A percentile compares a stretch with the other conserved stretches of the same genome.
These are phyloP conservation scores for Scenedesmus sp. DNA, from an alignment of 163 green algal species.

Conservation along the genomic window DNA sequence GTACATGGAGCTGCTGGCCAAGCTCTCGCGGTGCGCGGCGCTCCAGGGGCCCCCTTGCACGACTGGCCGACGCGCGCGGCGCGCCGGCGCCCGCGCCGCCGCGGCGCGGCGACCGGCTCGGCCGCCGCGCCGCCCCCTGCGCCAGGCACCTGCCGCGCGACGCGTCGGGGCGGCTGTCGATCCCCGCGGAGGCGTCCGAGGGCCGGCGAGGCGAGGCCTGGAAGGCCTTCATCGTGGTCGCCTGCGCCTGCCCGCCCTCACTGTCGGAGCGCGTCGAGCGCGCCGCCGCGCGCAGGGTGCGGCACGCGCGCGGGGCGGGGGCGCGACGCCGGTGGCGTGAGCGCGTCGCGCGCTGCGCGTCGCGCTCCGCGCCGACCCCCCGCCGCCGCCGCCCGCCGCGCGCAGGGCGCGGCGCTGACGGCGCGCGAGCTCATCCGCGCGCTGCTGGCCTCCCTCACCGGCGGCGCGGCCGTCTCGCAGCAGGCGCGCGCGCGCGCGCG, in stretches of 20 bases:
- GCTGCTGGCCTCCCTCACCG: conserved; percentile 42
- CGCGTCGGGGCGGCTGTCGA: conserved; percentile 22
- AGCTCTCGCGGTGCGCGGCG: conserved; percentile 32
- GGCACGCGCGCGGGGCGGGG: too few species aligned
- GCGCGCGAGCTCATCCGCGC: conserved; percentile 47
- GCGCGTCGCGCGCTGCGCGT: too few species aligned
- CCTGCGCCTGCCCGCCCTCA: conserved; percentile 17
- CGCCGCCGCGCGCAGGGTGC: conserved; percentile 34
- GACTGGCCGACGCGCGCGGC: too few species aligned
- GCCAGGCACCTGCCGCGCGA: conserved; percentile 33
- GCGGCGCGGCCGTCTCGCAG: conserved; percentile 28
- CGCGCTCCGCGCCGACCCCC: too few species aligned
- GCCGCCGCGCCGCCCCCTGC: too few species aligned
- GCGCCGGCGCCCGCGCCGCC: too few species aligned
- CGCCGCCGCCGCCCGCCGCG: too few species aligned
- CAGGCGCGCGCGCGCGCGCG: conserved; percentile 21
- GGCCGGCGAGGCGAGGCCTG: conserved; percentile 30
- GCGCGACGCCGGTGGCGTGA: too few species aligned
- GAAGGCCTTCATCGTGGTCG: conserved; percentile 23
- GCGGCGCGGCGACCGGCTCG: too few species aligned
- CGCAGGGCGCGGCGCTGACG: conserved; percentile 4
- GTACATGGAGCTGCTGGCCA: conserved; percentile 42
- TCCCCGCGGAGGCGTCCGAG: conserved; percentile 26
- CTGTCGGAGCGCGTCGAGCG: conserved; percentile 23
- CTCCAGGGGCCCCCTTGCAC: too few species aligned